These are phyloP conservation scores for Apiospora arundinis DNA, from an alignment of 2,329 filamentous ascomycete species.

Conservation along the genomic window DNA sequence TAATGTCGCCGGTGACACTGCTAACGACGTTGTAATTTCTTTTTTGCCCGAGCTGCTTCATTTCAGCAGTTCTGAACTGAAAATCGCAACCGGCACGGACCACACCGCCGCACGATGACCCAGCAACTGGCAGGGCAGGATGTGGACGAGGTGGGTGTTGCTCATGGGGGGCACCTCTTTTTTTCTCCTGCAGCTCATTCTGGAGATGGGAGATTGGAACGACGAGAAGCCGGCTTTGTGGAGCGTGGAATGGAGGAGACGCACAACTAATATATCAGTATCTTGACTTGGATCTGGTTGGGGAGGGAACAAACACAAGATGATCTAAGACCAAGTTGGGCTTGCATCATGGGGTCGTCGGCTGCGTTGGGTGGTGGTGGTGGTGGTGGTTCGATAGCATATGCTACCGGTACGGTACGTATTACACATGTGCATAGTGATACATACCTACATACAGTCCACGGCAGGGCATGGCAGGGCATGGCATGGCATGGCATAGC, in stretches of 20 bases:
- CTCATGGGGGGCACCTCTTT: neutral
- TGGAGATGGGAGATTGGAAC: conserved; percentile 16
- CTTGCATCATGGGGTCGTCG: conserved; percentile 6
- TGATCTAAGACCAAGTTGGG: conserved; percentile 3
- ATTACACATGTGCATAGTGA: neutral
- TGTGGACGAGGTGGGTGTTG: neutral
- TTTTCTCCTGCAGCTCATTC: conserved; percentile 11
- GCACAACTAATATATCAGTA: conserved; percentile 8
- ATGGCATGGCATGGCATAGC: neutral
- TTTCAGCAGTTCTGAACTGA: conserved; percentile 33
- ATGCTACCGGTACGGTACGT: too few species aligned
- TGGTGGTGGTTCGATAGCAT: neutral
- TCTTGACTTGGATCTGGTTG: conserved; percentile 12
- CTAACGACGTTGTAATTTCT: conserved; percentile 41
- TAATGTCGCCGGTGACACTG: conserved; percentile 32
- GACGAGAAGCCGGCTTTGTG: conserved; percentile 1
- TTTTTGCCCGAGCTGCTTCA: conserved; percentile 36
- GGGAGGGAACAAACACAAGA: neutral
- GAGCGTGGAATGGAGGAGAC: neutral
- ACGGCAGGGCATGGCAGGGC: neutral
- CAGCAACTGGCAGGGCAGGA: conserved; percentile 27
- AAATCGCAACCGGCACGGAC: conserved; percentile 32
- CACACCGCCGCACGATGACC: conserved; percentile 34
- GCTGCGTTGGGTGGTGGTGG: neutral
- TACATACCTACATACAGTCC: neutral